phyloP scores from a whole-genome alignment of 2,329 filamentous ascomycete species.

The Pyrenochaeta sp. region DNA sequence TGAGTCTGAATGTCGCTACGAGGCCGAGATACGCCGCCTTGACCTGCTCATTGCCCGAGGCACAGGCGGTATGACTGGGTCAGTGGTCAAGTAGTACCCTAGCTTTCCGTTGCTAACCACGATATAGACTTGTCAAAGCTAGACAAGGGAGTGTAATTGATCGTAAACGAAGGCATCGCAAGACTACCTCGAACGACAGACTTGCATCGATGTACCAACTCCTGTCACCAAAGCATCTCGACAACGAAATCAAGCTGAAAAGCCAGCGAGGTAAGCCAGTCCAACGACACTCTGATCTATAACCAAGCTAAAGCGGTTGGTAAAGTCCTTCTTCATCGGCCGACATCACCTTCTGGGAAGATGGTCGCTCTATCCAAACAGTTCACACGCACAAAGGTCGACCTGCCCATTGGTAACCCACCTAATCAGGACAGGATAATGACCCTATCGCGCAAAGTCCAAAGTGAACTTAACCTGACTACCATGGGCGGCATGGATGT shows the following conservation, averaged over 20 bases:
- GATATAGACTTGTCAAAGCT: conserved; percentile 47
- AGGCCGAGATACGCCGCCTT: conserved; percentile 54
- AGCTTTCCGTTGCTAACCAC: conserved; percentile 6
- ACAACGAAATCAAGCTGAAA: conserved; percentile 33
- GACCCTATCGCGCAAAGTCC: conserved; percentile 38
- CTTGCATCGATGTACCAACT: conserved; percentile 12
- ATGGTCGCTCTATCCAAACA: conserved; percentile 52
- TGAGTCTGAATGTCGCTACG: conserved; percentile 46
- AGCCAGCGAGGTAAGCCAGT: conserved; percentile 35
- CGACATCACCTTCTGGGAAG: conserved; percentile 48
- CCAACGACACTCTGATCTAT: not conserved
- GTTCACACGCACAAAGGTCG: conserved; percentile 38
- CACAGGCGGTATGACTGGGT: conserved; percentile 51
- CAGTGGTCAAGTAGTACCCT: not conserved
- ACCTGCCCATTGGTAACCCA: conserved; percentile 46
- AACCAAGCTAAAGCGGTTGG: conserved; percentile 1
- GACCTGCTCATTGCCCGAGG: conserved; percentile 55
- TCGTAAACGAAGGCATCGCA: conserved; percentile 34
- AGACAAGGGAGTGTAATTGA: conserved; percentile 53
- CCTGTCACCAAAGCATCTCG: conserved; percentile 29
- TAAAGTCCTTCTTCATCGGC: conserved; percentile 36
- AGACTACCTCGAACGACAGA: conserved; percentile 21
- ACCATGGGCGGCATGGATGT: conserved; percentile 12
- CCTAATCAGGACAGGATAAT: conserved; percentile 21
- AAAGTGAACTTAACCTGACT: conserved; percentile 40